phyloP scores from a whole-genome alignment of 1,284 basidiomycete genomes.

The Rhodofomes roseus region DNA sequence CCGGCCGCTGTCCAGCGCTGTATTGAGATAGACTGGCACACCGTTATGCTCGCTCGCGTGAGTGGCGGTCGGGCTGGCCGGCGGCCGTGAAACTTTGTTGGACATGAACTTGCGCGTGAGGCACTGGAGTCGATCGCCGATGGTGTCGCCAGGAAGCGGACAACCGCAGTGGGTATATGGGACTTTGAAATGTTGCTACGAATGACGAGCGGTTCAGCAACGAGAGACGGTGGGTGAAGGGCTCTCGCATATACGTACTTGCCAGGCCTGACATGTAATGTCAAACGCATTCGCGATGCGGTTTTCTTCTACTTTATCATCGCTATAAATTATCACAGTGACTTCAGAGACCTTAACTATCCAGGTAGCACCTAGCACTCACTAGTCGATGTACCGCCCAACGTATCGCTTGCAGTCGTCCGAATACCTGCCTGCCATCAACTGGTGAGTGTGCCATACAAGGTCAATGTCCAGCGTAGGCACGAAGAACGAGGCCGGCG shows the following conservation, averaged over 20 bases:
- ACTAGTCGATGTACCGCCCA: constrained; percentile 22
- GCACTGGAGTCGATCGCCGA: constrained; percentile 8
- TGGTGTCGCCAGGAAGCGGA: constrained; percentile 17
- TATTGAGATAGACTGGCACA: constrained; percentile 10
- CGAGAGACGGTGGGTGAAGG: not conserved
- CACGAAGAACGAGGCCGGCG: constrained; percentile 29
- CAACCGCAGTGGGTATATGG: constrained; percentile 27
- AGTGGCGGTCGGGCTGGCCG: constrained; percentile 29
- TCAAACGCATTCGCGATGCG: constrained; percentile 32
- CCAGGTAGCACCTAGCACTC: constrained; percentile 10
- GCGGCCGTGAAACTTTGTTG: not conserved
- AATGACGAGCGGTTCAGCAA: not conserved
- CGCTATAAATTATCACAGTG: constrained; percentile 15
- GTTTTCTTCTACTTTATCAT: constrained; percentile 30
- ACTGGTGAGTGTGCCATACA: constrained; percentile 25
- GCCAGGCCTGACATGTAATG: constrained; percentile 31
- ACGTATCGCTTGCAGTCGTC: constrained; percentile 8
- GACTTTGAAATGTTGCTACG: constrained; percentile 20
- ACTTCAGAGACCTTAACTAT: not conserved
- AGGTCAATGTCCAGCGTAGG: constrained; percentile 43
- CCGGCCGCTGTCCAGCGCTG: not conserved
- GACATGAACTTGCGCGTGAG: constrained; percentile 1
- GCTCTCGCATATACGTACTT: constrained; percentile 12
- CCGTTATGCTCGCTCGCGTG: constrained; percentile 38
- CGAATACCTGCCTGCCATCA: constrained; percentile 9